Conservation (phyloP, 2,329 filamentous ascomycete species). For the Diaporthe longicolla region DNA sequence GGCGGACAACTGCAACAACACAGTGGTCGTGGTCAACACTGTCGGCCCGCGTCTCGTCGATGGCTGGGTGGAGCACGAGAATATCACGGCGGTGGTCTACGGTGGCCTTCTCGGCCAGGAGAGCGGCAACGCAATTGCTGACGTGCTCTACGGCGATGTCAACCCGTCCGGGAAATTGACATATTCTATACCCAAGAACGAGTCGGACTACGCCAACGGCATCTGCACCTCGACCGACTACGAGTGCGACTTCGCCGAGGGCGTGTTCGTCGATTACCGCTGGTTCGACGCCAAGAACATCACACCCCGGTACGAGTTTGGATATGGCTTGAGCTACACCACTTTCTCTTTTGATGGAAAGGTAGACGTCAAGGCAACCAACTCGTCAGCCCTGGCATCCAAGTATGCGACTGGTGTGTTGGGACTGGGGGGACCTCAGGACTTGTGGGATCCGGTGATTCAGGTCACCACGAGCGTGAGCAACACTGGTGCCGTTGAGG, state of each 20-base stretch:
- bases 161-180: slow-evolving; percentile 71
- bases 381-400: not conserved
- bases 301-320: slow-evolving; percentile 68
- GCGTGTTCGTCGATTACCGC: slow-evolving; percentile 66
- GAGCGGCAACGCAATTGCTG: slow-evolving; percentile 71
- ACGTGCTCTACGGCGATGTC: slow-evolving; percentile 72
- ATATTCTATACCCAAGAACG: slow-evolving; percentile 69
- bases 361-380: not conserved
- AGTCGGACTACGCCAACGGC: slow-evolving; percentile 65
- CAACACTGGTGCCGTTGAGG: slow-evolving; percentile 56
- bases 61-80: slow-evolving; percentile 69
- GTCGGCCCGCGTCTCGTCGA: slow-evolving; percentile 72
- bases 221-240: slow-evolving; percentile 43
- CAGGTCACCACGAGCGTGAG: slow-evolving; percentile 53
- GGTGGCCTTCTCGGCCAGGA: slow-evolving; percentile 74
- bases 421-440: slow-evolving; percentile 43
- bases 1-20: slow-evolving; percentile 74
- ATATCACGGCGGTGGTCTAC: slow-evolving; percentile 73
- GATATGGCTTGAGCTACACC: slow-evolving; percentile 57
- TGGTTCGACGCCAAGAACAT: slow-evolving; percentile 66
- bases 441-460: slow-evolving; percentile 60
- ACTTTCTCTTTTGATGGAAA: not conserved
- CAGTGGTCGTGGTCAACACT: slow-evolving; percentile 76
- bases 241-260: slow-evolving; percentile 38
- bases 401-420: not conserved